phyloP scores from a whole-genome alignment of 805 yeast species.

The Saccharomyces paradoxus region DNA sequence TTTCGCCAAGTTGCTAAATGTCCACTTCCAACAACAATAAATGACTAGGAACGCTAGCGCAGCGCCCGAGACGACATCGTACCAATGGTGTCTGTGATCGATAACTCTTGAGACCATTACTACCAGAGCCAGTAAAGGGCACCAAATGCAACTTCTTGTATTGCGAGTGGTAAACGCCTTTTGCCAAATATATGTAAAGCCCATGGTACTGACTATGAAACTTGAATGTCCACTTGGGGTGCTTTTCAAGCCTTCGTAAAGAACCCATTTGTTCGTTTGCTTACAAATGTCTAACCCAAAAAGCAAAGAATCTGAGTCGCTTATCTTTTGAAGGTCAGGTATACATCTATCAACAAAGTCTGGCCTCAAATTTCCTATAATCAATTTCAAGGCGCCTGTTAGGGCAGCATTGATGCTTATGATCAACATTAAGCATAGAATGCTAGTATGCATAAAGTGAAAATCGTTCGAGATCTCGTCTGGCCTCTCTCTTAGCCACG shows the following conservation, averaged over 20 bases:
- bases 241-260: slow-evolving; percentile 25
- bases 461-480: slow-evolving; percentile 13
- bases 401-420: slow-evolving; percentile 19
- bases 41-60: slow-evolving; percentile 13
- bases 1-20: slow-evolving; percentile 3
- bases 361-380: slow-evolving; percentile 24
- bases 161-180: slow-evolving; percentile 11
- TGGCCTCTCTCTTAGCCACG: slow-evolving; percentile 10
- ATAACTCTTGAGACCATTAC: slow-evolving; percentile 25
- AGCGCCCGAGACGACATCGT: slow-evolving; percentile 23
- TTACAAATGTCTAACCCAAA: slow-evolving; percentile 14
- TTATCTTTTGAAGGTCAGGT: slow-evolving; percentile 7
- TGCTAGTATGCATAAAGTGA: slow-evolving; percentile 19
- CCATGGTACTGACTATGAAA: slow-evolving; percentile 17
- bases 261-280: slow-evolving; percentile 13
- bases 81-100: slow-evolving; percentile 29
- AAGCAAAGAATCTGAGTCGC: background rate
- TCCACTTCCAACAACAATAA: slow-evolving; percentile 10
- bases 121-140: slow-evolving; percentile 14
- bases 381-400: slow-evolving; percentile 22
- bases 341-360: slow-evolving; percentile 26
- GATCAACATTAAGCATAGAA: slow-evolving; percentile 13
- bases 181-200: slow-evolving; percentile 22
- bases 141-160: slow-evolving; percentile 21
- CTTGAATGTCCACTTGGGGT: slow-evolving; percentile 30